Conservation (phyloP, 2,329 filamentous ascomycete species). For the Diaporthe aspalathi region DNA sequence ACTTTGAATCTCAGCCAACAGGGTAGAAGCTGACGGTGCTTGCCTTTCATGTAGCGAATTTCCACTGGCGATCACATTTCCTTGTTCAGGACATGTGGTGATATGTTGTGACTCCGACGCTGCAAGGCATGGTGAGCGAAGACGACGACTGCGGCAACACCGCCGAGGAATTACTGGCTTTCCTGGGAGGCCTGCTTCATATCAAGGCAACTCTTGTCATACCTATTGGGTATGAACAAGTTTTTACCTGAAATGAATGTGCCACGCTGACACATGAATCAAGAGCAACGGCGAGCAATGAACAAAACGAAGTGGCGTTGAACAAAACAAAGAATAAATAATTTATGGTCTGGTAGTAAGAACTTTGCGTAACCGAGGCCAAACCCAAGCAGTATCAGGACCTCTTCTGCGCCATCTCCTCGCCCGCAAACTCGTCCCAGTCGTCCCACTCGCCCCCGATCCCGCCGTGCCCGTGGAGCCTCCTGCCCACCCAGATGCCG, state of each 20-base stretch:
- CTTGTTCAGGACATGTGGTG: no score
- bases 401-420: slow-evolving; percentile 79
- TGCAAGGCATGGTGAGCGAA: not conserved
- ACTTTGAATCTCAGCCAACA: no score
- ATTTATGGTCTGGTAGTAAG: slow-evolving; percentile 4
- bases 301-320: not conserved
- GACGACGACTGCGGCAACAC: not conserved
- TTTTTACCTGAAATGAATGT: not conserved
- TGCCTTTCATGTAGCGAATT: no score
- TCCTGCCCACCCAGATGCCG: slow-evolving; percentile 80
- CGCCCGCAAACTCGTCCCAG: slow-evolving; percentile 69
- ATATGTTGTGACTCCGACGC: not conserved
- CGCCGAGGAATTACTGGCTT: no score
- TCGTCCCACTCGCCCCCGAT: slow-evolving; percentile 62
- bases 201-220: no score
- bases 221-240: no score
- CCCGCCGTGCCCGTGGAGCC: slow-evolving; percentile 58
- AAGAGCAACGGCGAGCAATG: not conserved
- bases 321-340: slow-evolving; percentile 6
- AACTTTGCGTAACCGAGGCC: not conserved
- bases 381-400: slow-evolving; percentile 55
- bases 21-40: no score
- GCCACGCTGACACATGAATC: not conserved
- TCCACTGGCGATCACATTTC: no score
- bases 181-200: not conserved